phyloP scores from a whole-genome alignment of 805 yeast species.

The Kurtzmaniella cleridarum region DNA sequence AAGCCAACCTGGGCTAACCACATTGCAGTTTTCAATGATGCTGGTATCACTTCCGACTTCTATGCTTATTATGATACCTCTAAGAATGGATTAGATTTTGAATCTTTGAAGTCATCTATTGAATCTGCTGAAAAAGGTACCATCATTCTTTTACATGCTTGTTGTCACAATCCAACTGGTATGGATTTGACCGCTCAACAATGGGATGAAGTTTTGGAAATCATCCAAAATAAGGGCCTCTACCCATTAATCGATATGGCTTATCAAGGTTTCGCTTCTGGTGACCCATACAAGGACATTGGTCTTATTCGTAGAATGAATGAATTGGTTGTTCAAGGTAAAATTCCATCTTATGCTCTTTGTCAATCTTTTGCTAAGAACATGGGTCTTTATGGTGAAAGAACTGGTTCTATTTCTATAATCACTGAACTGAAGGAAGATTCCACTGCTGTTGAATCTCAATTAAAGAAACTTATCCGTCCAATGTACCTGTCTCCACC shows the following conservation, averaged over 20 bases:
- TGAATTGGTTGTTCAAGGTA: conserved; percentile 43
- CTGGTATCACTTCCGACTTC: conserved; percentile 58
- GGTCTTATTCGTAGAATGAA: conserved; percentile 42
- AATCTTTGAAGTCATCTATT: conserved; percentile 57
- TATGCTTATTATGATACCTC: conserved; percentile 68
- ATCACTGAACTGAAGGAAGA: conserved; percentile 52
- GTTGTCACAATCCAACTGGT: conserved; percentile 97
- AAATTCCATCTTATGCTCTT: conserved; percentile 48
- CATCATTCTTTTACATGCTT: conserved; percentile 79
- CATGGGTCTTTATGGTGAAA: conserved; percentile 46
- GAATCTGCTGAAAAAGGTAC: conserved; percentile 50
- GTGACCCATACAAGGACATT: conserved; percentile 69
- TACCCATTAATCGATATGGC: conserved; percentile 90
- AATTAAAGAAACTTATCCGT: conserved; percentile 76
- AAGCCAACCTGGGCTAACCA: conserved; percentile 96
- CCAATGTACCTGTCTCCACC: conserved; percentile 93
- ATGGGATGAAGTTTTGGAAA: conserved; percentile 72
- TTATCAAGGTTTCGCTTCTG: conserved; percentile 92
- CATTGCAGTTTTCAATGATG: conserved; percentile 66
- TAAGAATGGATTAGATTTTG: conserved; percentile 60
- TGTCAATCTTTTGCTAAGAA: conserved; percentile 45
- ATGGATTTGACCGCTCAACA: conserved; percentile 80
- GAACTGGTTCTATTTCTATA: conserved; percentile 73
- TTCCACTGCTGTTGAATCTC: conserved; percentile 59
- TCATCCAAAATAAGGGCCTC: conserved; percentile 51